Evolutionary conservation across 768 basidiomycete genomes (phyloP).

Genomic region (Russula griseocarnosa): DNA sequence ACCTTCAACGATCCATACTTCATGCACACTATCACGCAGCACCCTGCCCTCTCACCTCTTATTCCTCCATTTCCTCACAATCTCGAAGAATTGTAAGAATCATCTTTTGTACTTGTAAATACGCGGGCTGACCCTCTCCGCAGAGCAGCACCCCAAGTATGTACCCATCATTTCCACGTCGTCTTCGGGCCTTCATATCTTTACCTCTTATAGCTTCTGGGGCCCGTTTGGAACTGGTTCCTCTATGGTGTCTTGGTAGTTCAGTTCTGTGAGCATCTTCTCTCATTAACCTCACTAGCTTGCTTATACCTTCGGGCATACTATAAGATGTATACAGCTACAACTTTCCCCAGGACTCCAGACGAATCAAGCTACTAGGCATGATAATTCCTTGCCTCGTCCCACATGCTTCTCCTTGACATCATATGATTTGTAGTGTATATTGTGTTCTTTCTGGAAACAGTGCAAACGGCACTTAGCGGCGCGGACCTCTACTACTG

Average conservation of each 20-base stretch:
- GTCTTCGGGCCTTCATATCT: not conserved
- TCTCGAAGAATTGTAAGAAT: not conserved
- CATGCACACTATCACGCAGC: too few species aligned
- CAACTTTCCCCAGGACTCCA: slow-evolving; percentile 15
- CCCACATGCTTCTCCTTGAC: not conserved
- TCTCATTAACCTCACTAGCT: too few species aligned
- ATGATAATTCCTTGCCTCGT: not conserved
- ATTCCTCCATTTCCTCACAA: too few species aligned
- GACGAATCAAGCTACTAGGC: slow-evolving; percentile 13
- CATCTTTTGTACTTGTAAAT: not conserved
- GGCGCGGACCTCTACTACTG: slow-evolving; percentile 33
- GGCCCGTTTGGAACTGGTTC: slow-evolving; percentile 30
- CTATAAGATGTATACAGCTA: slow-evolving; percentile 14
- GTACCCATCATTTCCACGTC: not conserved
- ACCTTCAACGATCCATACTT: not conserved
- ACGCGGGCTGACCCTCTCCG: not conserved
- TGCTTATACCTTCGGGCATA: not conserved
- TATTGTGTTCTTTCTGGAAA: slow-evolving; percentile 30
- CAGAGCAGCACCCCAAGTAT: slow-evolving; percentile 14
- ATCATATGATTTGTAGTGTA: slow-evolving; percentile 25
- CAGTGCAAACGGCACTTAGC: slow-evolving; percentile 30
- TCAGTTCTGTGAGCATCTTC: slow-evolving; percentile 33
- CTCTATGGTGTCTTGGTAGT: slow-evolving; percentile 34
- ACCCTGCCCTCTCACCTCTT: too few species aligned
- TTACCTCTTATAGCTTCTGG: slow-evolving; percentile 9